These are phyloP conservation scores for Rosa chinensis DNA, from an alignment of 306 rosid genomes.

Conservation along the genomic window DNA sequence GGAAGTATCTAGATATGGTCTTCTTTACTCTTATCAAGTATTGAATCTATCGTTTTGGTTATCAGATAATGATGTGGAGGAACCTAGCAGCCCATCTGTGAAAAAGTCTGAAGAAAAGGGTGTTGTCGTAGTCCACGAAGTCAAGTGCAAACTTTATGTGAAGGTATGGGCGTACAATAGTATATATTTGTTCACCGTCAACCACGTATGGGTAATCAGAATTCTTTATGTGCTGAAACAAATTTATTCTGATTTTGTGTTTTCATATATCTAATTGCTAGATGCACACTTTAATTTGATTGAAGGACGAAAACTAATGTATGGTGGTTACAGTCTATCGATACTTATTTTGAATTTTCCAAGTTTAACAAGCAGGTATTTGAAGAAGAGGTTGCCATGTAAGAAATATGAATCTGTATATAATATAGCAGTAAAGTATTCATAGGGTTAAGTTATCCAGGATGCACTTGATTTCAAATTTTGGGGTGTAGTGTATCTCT, in stretches of 20 bases:
- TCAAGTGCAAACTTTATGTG: slow-evolving; percentile 91
- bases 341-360: background rate
- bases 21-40: slow-evolving; percentile 1
- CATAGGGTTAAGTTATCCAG: background rate
- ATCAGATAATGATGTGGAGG: slow-evolving; percentile 73
- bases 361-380: background rate
- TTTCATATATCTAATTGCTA: background rate
- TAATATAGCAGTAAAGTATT: background rate
- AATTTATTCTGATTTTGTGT: background rate
- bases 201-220: background rate
- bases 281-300: background rate
- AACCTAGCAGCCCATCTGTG: slow-evolving; percentile 95
- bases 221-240: background rate
- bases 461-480: background rate
- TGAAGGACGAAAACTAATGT: background rate
- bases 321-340: background rate
- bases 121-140: slow-evolving; percentile 80
- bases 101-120: slow-evolving; percentile 91
- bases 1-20: slow-evolving; percentile 4
- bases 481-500: background rate
- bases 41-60: slow-evolving; percentile 27
- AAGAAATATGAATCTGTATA: background rate
- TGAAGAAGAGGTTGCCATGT: too few species aligned
- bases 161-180: slow-evolving; percentile 51
- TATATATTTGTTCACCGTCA: slow-evolving; percentile 6